Base-by-base conservation (phyloP, 192 early-diverging fungal species). In the Linnemannia zychae region DNA sequence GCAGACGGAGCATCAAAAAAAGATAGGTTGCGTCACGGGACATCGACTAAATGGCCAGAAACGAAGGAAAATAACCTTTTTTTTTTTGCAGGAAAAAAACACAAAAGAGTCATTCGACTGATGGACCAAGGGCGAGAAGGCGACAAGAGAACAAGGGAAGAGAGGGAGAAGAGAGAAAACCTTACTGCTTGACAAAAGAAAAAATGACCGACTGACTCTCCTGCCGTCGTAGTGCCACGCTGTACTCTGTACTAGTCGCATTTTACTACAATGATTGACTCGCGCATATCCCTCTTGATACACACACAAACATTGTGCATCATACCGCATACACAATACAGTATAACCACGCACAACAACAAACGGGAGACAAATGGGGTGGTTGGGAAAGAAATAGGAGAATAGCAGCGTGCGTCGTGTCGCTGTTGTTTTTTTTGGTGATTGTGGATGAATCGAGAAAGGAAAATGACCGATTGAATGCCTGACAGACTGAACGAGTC, bases 61-160 rank as follows among this genome's bases (percentile, higher is more conserved):
- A 34, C 33, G 36, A 67, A 15, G 66, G 38, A 1, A 38, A 40
- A 69, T 36, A 69, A 69, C 38, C 20, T 69, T 40, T 69, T 40
- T 33, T 69, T 9, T 9, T 44, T 9, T 44, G 40, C 40, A 44
- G 67, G 28, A 15, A 37, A 67, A 37, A 37, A 3, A 33, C 24
- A 69, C 22, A 69, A 36, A 38, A 69, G 33, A 40, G 38, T 38
- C 67, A 40, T 69, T 40, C 36, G 67, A 38, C 67, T 22, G 67
- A 40, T 36, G 36, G 63, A 33, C n/a, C n/a, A 28, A 24, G 33
- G 67, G 20, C 36, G 40, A 37, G 22, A n/a, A 69, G 67, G 67
- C 67, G 67, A 69, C 24, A 63, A 63, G 57, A 44, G 40, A 44
- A 44, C 4, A 44, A 44, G 40, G 57, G 28, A n/a, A 57, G 53